Evolutionary conservation across 805 yeast genomes (phyloP).

Genomic region (Pichia nakasei): DNA sequence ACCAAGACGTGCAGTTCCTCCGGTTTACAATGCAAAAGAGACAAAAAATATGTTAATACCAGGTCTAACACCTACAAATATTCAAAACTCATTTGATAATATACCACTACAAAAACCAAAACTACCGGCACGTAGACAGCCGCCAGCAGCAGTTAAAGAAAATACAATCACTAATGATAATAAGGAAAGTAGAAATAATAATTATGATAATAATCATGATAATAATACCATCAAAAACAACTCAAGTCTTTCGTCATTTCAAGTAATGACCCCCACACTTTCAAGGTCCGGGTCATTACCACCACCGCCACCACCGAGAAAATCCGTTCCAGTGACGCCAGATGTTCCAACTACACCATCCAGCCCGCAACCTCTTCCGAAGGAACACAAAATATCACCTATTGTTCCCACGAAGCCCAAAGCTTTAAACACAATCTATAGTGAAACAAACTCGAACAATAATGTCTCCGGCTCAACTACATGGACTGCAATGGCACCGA

Average conservation of each 20-base stretch:
- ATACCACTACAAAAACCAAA: background rate
- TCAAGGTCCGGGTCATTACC: conserved; percentile 20
- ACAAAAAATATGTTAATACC: conserved; percentile 17
- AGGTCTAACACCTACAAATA: conserved; percentile 16
- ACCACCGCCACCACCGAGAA: conserved; percentile 27
- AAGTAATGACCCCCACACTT: conserved; percentile 25
- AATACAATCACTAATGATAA: background rate
- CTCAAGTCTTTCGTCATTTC: conserved; percentile 7
- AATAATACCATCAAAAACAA: background rate
- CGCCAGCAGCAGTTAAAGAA: background rate
- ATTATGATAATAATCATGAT: no score
- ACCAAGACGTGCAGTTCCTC: conserved; percentile 17
- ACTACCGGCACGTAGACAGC: background rate
- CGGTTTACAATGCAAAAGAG: conserved; percentile 16
- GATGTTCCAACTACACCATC: conserved; percentile 1
- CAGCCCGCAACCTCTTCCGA: background rate
- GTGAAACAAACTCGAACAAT: background rate
- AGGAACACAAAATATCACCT: conserved; percentile 20
- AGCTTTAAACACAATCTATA: conserved; percentile 13
- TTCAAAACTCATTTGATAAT: conserved; percentile 9
- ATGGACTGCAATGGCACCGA: conserved; percentile 28
- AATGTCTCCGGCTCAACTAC: background rate
- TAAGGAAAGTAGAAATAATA: no score
- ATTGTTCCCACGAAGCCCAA: conserved; percentile 27
- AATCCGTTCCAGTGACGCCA: background rate